Evolutionary conservation across 257 asterid genomes (phyloP).

Genomic region (Coffea canephora): DNA sequence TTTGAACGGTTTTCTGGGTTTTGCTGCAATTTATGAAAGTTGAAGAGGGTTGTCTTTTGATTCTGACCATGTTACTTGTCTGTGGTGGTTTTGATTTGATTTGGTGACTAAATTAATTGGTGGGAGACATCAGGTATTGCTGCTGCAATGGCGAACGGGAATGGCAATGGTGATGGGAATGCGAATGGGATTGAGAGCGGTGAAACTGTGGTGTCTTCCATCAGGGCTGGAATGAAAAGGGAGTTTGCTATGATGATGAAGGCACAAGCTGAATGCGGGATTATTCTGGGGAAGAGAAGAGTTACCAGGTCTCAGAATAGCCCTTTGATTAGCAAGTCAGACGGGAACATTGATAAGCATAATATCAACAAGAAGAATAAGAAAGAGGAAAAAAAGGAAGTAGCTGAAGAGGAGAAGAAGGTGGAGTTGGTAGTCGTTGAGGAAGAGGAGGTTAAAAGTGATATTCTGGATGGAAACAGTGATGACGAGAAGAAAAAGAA

Average conservation of each 20-base stretch:
- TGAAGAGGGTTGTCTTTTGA: background rate
- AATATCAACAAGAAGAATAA: conserved; percentile 35
- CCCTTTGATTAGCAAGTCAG: conserved; percentile 14
- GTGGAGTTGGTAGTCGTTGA: conserved; percentile 8
- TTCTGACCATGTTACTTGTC: background rate
- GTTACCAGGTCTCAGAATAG: conserved; percentile 65
- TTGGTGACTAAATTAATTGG: conserved; percentile 11
- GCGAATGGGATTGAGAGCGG: conserved; percentile 45
- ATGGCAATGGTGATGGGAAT: conserved; percentile 9
- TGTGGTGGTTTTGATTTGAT: conserved; percentile 5
- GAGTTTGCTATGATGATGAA: conserved; percentile 77
- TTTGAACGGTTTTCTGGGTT: background rate
- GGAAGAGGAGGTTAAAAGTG: conserved; percentile 37
- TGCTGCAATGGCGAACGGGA: conserved; percentile 14
- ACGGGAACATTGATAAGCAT: conserved; percentile 25
- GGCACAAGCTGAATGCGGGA: conserved; percentile 55
- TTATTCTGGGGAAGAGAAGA: conserved; percentile 50
- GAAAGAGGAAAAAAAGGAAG: conserved; percentile 14
- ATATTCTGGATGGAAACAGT: conserved; percentile 28
- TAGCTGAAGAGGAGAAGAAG: conserved; percentile 20
- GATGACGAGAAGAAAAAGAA: conserved; percentile 26
- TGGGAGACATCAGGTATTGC: background rate
- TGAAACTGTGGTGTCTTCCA: conserved; percentile 54
- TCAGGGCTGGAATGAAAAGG: conserved; percentile 82
- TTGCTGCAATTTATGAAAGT: background rate